These are phyloP conservation scores for Penicillium digitatum DNA, from an alignment of 2,329 filamentous ascomycete genomes.

Conservation along the genomic window DNA sequence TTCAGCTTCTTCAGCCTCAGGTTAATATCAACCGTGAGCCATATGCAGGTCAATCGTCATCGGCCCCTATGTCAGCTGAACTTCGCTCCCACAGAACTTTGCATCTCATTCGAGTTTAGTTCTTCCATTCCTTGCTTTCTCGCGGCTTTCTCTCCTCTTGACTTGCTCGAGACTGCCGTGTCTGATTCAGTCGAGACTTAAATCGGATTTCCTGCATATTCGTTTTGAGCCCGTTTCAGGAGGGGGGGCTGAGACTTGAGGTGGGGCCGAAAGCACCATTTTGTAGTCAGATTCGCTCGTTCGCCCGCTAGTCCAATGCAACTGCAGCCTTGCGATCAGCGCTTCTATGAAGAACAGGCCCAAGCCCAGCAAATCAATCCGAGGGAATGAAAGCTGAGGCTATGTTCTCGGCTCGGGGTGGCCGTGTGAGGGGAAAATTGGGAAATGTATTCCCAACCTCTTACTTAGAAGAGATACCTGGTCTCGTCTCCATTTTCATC, in stretches of 20 bases:
- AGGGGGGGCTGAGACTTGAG: slow-evolving; percentile 11
- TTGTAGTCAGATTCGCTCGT: slow-evolving; percentile 9
- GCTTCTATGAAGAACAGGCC: background rate
- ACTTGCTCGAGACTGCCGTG: background rate
- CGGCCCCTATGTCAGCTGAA: slow-evolving; percentile 14
- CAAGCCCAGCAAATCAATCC: slow-evolving; percentile 5
- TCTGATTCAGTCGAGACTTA: background rate
- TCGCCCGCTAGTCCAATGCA: slow-evolving; percentile 18
- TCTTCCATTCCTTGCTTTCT: background rate
- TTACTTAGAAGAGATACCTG: background rate
- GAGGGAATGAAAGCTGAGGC: background rate
- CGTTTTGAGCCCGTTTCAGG: slow-evolving; percentile 1
- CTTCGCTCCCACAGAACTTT: background rate
- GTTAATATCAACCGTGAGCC: too few relatives aligned
- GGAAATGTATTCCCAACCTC: background rate
- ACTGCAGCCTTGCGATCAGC: slow-evolving; percentile 23
- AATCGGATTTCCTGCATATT: background rate
- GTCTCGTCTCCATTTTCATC: background rate
- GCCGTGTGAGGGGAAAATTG: slow-evolving; percentile 6
- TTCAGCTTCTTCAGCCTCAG: slow-evolving; percentile 4
- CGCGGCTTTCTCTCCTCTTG: background rate
- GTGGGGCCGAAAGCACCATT: slow-evolving; percentile 15
- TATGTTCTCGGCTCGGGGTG: slow-evolving; percentile 5
- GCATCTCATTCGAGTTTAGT: background rate
- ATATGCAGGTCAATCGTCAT: background rate